Base-by-base conservation (phyloP, 331 rosid species). In the Malus hybrid region DNA sequence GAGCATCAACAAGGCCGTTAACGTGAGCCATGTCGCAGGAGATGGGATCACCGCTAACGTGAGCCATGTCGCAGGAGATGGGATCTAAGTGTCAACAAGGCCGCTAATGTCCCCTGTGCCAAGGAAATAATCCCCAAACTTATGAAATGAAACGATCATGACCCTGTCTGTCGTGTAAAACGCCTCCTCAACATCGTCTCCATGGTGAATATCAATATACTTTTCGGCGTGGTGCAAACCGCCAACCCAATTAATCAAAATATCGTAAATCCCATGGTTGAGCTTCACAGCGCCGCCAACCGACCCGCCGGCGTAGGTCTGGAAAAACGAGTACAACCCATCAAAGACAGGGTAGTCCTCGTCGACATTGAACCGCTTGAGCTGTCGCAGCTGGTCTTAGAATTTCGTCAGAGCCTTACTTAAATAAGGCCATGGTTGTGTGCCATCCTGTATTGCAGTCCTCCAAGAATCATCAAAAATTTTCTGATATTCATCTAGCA, bases 321-420 rank as follows among this genome's bases (percentile, higher is more conserved):
- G 98, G 79, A 97, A 93, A 46, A 90, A 93, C 46, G 93, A 87
- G 82, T 87, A 93, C 44, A 93, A 88, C 27, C 97, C 97, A 85
- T 93, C 98, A 77, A 93, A 93, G 34, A 93, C 97, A 10, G 98
- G 98, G 75, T 97, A 93, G 69, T 93, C 98, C 83, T 93, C 98
- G 13, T 97, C 98, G 48, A 93, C 97, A 84, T 93, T 93, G 84
- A 91, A 93, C 28, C 97, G 89, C 86, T 91, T 88, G 73, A 93
- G 92, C 81, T 93, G 98, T 76, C 96, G 83, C 50, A 91, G 82
- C 81, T 89, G 97, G 78, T 93, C 98, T 97, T 91, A 97, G 78
- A 90, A 93, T 75, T 87, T 91, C 5, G 68, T 1, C 50, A 94
- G 82, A 74, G 99, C 97, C 39, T 88, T 90, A 78, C 83, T 82